Conservation (phyloP, 1,284 basidiomycete species). For the Cryptococcus hybrid region DNA sequence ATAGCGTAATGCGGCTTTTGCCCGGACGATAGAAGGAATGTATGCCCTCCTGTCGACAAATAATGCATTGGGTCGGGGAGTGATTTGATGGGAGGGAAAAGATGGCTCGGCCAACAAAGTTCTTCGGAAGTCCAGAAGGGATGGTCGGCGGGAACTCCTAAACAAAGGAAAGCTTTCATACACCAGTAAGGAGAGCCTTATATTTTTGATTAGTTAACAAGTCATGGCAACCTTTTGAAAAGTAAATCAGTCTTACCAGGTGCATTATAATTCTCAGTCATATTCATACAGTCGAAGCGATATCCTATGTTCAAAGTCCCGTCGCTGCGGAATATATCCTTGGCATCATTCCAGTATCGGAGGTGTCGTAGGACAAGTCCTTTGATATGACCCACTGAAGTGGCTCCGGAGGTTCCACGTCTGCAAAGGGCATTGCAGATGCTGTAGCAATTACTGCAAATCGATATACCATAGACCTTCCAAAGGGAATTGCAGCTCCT, state of each 20-base stretch:
- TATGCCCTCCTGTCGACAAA: constrained; percentile 58
- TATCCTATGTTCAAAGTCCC: constrained; percentile 73
- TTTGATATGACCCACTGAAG: constrained; percentile 66
- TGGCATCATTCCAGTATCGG: constrained; percentile 65
- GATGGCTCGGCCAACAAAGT: constrained; percentile 58
- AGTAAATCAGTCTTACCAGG: constrained; percentile 52
- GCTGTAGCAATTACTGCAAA: constrained; percentile 77
- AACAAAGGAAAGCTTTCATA: constrained; percentile 70
- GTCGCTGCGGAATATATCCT: constrained; percentile 56
- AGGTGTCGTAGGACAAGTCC: constrained; percentile 70
- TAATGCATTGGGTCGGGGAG: constrained; percentile 66
- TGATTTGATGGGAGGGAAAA: constrained; percentile 51
- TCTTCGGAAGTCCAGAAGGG: constrained; percentile 69
- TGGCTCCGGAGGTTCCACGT: constrained; percentile 65
- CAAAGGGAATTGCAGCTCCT: constrained; percentile 74
- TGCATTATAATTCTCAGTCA: constrained; percentile 75
- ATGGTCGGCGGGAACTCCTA: constrained; percentile 63
- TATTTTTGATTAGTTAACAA: background rate
- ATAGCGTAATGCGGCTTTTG: constrained; percentile 75
- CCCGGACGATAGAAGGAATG: constrained; percentile 69
- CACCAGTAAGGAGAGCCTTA: constrained; percentile 71
- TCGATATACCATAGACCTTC: constrained; percentile 70
- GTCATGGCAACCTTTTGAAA: background rate
- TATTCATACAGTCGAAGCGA: constrained; percentile 68
- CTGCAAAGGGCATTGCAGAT: constrained; percentile 68